Evolutionary conservation across 352 stramenopile species (phyloP).

Genomic region (Globisporangium acanthophoron): DNA sequence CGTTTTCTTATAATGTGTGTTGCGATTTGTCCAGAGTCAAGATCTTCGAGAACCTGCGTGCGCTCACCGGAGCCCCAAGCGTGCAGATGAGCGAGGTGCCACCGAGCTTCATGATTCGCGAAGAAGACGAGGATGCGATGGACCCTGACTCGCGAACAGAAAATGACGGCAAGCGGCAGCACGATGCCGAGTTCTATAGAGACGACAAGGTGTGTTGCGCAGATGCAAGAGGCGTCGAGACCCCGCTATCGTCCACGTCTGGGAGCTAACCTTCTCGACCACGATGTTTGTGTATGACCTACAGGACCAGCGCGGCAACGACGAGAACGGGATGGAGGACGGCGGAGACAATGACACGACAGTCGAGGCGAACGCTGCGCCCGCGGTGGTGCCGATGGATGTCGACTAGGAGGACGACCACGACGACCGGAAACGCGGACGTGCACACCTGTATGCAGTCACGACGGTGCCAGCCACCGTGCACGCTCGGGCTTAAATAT

Average conservation of each 20-base stretch:
- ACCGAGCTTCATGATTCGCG: constrained; percentile 60
- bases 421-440: background rate
- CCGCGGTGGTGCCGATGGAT: constrained; percentile 73
- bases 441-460: no score
- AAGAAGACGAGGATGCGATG: constrained; percentile 74
- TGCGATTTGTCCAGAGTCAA: constrained; percentile 35
- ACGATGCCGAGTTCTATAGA: constrained; percentile 80
- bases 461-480: background rate
- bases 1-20: background rate
- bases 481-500: constrained; percentile 5
- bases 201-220: constrained; percentile 51
- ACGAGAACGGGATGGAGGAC: constrained; percentile 22
- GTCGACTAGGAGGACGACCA: constrained; percentile 32
- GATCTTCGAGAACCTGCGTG: constrained; percentile 81
- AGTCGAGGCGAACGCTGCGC: constrained; percentile 39
- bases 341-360: constrained; percentile 19
- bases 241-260: background rate
- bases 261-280: no score
- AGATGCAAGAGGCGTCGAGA: no score
- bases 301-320: constrained; percentile 55
- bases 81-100: constrained; percentile 78
- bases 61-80: constrained; percentile 67
- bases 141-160: constrained; percentile 68
- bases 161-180: constrained; percentile 62
- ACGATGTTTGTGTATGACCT: background rate